Conservation (phyloP, 1,284 basidiomycete genomes). For the Quambalaria eucalypti region DNA sequence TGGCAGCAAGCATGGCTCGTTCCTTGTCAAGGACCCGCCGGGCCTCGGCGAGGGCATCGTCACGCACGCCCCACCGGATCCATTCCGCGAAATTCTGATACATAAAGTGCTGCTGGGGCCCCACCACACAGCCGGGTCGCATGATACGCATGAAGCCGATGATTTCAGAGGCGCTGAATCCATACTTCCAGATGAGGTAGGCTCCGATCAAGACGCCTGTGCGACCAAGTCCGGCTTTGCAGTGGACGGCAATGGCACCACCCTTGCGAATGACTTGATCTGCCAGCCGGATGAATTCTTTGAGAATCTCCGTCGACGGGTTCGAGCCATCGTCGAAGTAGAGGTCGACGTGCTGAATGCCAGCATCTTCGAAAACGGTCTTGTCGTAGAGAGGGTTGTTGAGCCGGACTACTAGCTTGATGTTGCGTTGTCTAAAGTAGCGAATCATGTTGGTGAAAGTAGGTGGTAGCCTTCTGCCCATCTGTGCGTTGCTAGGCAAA, state of each 20-base stretch:
- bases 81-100: constrained; percentile 58
- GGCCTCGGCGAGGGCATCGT: constrained; percentile 16
- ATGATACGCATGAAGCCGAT: constrained; percentile 98
- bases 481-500: constrained; percentile 52
- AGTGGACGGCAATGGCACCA: constrained; percentile 72
- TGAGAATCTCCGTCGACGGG: constrained; percentile 85
- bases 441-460: constrained; percentile 63
- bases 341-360: constrained; percentile 72
- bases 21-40: constrained; percentile 12
- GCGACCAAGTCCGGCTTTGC: constrained; percentile 83
- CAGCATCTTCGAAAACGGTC: constrained; percentile 68
- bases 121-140: constrained; percentile 89
- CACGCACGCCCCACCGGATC: constrained; percentile 38
- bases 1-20: constrained; percentile 7
- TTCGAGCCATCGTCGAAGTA: constrained; percentile 99
- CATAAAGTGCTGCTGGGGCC: constrained; percentile 76
- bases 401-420: constrained; percentile 85
- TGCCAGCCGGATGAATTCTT: constrained; percentile 75
- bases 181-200: constrained; percentile 96
- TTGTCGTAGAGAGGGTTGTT: constrained; percentile 93
- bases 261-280: constrained; percentile 69
- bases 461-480: constrained; percentile 1
- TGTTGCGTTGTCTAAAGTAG: constrained; percentile 75
- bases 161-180: constrained; percentile 94
- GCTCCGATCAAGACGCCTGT: constrained; percentile 86